A percentile compares a stretch with the other conserved stretches of the same genome.
Evolutionary conservation across 495 filamentous ascomycete genomes (phyloP).

Genomic region (Hyphodiscus hymeniophilus): DNA sequence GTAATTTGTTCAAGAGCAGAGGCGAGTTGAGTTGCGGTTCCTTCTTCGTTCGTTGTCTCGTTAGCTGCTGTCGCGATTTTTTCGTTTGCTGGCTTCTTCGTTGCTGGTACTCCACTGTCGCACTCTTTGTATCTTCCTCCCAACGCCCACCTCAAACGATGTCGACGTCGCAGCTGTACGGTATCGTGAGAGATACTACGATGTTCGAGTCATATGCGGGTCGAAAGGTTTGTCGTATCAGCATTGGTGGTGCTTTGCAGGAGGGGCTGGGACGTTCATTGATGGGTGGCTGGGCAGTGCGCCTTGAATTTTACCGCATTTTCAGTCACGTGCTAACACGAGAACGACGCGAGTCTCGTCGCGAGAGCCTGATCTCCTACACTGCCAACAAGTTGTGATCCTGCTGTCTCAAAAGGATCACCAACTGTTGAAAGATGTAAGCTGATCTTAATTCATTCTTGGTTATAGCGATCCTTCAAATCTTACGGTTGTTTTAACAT

Average conservation of each 20-base stretch:
- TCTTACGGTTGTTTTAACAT: background rate
- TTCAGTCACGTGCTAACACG: background rate
- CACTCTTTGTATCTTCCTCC: background rate
- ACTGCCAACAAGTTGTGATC: background rate
- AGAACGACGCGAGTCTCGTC: no score
- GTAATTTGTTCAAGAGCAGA: background rate
- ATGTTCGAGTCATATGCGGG: background rate
- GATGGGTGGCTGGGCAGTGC: slow-evolving; percentile 3
- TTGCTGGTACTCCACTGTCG: background rate
- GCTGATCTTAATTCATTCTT: no score
- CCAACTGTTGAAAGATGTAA: no score
- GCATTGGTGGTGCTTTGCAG: background rate
- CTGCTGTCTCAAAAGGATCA: background rate
- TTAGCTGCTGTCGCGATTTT: background rate
- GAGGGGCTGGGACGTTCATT: background rate
- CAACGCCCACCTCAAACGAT: background rate
- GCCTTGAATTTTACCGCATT: background rate
- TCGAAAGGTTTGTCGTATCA: background rate
- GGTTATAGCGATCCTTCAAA: background rate
- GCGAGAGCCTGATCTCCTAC: background rate
- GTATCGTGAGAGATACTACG: background rate
- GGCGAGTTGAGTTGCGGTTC: slow-evolving; percentile 1
- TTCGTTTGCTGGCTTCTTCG: slow-evolving; percentile 6
- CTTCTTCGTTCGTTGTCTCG: background rate
- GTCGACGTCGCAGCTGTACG: background rate